phyloP scores from a whole-genome alignment of 2,329 filamentous ascomycete genomes.

The Claviceps quebecensis region DNA sequence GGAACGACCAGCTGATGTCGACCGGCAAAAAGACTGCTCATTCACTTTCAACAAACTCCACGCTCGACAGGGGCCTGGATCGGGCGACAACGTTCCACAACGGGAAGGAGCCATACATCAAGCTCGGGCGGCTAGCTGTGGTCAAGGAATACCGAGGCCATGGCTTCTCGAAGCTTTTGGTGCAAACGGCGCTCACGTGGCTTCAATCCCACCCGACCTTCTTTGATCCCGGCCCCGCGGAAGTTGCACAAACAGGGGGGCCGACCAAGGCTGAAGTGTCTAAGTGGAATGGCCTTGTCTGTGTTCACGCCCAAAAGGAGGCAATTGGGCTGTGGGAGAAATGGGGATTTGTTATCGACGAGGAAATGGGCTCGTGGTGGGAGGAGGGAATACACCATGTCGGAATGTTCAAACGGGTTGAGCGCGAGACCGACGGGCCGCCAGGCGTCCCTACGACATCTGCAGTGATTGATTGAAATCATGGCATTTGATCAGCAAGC shows the following conservation, averaged over 20 bases:
- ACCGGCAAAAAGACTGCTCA: slow-evolving; percentile 8
- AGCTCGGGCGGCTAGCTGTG: slow-evolving; percentile 67
- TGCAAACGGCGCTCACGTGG: slow-evolving; percentile 56
- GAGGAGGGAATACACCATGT: slow-evolving; percentile 79
- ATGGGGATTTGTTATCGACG: slow-evolving; percentile 62
- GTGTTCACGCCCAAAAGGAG: slow-evolving; percentile 63
- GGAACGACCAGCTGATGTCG: slow-evolving; percentile 26
- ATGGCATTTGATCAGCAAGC: not conserved
- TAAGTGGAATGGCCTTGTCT: slow-evolving; percentile 60
- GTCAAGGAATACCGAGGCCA: slow-evolving; percentile 49
- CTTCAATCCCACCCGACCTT: slow-evolving; percentile 43
- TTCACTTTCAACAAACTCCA: slow-evolving; percentile 5
- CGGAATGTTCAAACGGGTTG: slow-evolving; percentile 55
- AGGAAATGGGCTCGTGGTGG: slow-evolving; percentile 59
- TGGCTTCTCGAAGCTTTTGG: slow-evolving; percentile 50
- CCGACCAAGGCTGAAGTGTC: slow-evolving; percentile 27
- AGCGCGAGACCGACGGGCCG: slow-evolving; percentile 11
- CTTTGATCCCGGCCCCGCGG: slow-evolving; percentile 36
- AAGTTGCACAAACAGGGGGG: slow-evolving; percentile 27
- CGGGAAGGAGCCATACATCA: slow-evolving; percentile 62
- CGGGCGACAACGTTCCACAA: slow-evolving; percentile 39
- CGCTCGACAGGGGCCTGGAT: slow-evolving; percentile 19
- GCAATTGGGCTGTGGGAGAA: slow-evolving; percentile 52
- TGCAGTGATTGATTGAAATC: not conserved
- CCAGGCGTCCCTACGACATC: not conserved